A percentile compares a stretch with the other conserved stretches of the same genome.
phyloP scores from a whole-genome alignment of 306 rosid species.

The Cercis canadensis region DNA sequence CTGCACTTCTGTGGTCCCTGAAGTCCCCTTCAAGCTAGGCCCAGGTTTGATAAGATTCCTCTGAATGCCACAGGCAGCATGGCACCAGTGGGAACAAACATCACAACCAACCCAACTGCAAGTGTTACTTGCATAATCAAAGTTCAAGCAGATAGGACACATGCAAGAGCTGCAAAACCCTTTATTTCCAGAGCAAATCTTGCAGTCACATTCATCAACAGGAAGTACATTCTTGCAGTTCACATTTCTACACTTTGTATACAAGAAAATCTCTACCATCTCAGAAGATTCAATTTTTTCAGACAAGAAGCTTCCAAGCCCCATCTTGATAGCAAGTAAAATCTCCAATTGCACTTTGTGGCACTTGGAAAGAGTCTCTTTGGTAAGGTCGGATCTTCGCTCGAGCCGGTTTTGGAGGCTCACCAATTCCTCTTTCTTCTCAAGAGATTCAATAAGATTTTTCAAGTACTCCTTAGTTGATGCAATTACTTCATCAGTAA shows the following conservation, averaged over 20 bases:
- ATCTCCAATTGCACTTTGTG: slow-evolving; percentile 73
- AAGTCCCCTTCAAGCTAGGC: slow-evolving; percentile 89
- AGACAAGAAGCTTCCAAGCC: slow-evolving; percentile 69
- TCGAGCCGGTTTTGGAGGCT: slow-evolving; percentile 70
- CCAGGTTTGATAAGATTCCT: slow-evolving; percentile 85
- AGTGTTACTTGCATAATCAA: slow-evolving; percentile 90
- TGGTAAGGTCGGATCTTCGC: slow-evolving; percentile 79
- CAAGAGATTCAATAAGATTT: slow-evolving; percentile 68
- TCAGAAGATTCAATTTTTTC: slow-evolving; percentile 63
- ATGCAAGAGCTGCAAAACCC: slow-evolving; percentile 95
- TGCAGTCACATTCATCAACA: slow-evolving; percentile 97
- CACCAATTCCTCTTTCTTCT: slow-evolving; percentile 78
- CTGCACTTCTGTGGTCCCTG: slow-evolving; percentile 90
- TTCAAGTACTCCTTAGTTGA: slow-evolving; percentile 69
- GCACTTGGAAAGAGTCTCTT: slow-evolving; percentile 81
- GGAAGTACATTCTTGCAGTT: slow-evolving; percentile 80
- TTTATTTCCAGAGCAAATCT: slow-evolving; percentile 77
- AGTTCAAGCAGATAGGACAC: slow-evolving; percentile 97
- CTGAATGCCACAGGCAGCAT: slow-evolving; percentile 91
- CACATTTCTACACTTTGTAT: slow-evolving; percentile 75
- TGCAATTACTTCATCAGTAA: slow-evolving; percentile 61
- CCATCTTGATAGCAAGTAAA: slow-evolving; percentile 79
- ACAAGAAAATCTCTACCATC: slow-evolving; percentile 83
- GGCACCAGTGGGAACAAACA: slow-evolving; percentile 98
- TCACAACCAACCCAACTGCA: slow-evolving; percentile 99